A percentile compares a stretch with the other conserved stretches of the same genome.
phyloP scores from a whole-genome alignment of 2,329 filamentous ascomycete genomes.

The Diplocarpon mali region DNA sequence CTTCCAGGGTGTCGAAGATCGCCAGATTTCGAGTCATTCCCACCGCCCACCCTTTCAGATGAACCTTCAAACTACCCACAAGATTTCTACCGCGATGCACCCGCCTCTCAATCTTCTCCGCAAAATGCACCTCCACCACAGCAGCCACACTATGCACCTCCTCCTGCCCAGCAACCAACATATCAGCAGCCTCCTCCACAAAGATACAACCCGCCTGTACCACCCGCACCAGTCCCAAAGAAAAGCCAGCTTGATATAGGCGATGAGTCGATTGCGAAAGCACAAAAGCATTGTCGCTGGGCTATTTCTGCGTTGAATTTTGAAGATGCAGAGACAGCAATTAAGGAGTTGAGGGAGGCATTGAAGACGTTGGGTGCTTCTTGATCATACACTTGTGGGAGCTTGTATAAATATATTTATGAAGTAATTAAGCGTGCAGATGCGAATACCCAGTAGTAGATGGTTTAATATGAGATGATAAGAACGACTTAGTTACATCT shows the following conservation, averaged over 20 bases:
- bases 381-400: conserved; percentile 1
- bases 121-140: conserved; percentile 7
- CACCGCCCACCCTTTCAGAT: conserved; percentile 20
- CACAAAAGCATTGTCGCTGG: conserved; percentile 95
- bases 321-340: conserved; percentile 84
- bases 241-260: conserved; percentile 43
- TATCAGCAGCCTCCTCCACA: conserved; percentile 11
- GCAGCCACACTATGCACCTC: conserved; percentile 8
- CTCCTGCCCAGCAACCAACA: conserved; percentile 13
- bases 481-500: too few species aligned
- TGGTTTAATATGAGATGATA: too few species aligned
- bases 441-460: not conserved
- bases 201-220: conserved; percentile 3
- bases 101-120: conserved; percentile 5
- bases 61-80: conserved; percentile 7
- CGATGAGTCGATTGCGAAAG: conserved; percentile 59
- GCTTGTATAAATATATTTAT: not conserved
- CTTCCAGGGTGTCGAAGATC: conserved; percentile 27
- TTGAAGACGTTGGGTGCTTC: conserved; percentile 34
- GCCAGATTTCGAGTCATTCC: conserved; percentile 17
- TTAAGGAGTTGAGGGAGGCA: conserved; percentile 71
- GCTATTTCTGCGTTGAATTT: conserved; percentile 95
- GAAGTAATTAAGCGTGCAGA: not conserved
- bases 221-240: conserved; percentile 18
- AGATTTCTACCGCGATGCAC: conserved; percentile 11